phyloP scores from a whole-genome alignment of 2,329 filamentous ascomycete species.

The Pezicula rhizophila region DNA sequence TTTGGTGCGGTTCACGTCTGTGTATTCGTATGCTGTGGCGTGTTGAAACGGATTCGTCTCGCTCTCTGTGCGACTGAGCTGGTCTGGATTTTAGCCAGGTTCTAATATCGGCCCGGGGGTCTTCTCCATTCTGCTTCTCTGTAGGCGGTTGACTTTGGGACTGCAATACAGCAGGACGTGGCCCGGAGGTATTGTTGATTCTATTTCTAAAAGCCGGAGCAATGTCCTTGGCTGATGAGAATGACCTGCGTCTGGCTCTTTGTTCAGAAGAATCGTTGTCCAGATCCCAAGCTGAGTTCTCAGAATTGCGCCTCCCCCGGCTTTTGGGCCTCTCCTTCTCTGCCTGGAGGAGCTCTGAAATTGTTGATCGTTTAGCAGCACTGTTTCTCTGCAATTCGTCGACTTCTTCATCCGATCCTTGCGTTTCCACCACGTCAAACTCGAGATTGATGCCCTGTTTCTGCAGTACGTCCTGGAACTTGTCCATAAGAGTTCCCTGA shows the following conservation, averaged over 20 bases:
- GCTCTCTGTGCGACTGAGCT: conserved; percentile 8
- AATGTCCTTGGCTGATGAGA: conserved; percentile 11
- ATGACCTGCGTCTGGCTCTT: conserved; percentile 18
- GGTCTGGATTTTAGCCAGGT: conserved; percentile 19
- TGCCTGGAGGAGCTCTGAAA: not conserved
- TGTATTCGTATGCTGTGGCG: conserved; percentile 20
- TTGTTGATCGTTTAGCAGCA: conserved; percentile 3
- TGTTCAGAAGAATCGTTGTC: conserved; percentile 7
- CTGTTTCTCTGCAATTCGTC: conserved; percentile 8
- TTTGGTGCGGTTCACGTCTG: conserved; percentile 12
- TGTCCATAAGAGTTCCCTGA: conserved; percentile 54
- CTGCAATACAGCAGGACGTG: not conserved
- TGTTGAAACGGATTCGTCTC: conserved; percentile 21
- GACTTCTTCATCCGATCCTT: conserved; percentile 5
- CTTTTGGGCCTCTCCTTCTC: conserved; percentile 7
- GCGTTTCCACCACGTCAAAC: conserved; percentile 38
- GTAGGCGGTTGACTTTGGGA: not conserved
- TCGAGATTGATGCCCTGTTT: conserved; percentile 69
- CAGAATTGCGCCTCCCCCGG: conserved; percentile 26
- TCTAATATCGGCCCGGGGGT: conserved; percentile 13
- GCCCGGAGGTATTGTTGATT: not conserved
- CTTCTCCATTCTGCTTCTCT: conserved; percentile 6
- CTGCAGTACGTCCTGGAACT: conserved; percentile 62
- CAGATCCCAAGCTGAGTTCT: conserved; percentile 24
- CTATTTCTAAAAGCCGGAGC: conserved; percentile 1